Evolutionary conservation across 2,329 filamentous ascomycete genomes (phyloP).

Genomic region (Botrytis porri): DNA sequence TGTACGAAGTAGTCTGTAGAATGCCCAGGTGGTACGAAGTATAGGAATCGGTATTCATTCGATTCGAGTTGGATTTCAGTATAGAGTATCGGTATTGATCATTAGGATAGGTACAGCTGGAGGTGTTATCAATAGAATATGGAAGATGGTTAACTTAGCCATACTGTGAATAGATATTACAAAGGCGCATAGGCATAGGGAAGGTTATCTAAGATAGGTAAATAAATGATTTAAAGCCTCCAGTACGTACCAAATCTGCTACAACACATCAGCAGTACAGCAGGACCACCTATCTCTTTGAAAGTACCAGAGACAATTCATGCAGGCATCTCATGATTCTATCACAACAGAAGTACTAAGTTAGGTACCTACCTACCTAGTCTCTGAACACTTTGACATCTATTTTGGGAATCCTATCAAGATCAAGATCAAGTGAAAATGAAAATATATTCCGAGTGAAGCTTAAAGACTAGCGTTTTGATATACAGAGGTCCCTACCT

Average conservation of each 20-base stretch:
- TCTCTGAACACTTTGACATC: background rate
- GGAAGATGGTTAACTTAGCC: background rate
- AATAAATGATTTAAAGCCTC: background rate
- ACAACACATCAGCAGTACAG: background rate
- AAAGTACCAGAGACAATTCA: background rate
- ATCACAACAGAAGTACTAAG: background rate
- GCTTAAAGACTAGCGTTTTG: background rate
- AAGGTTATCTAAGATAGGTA: background rate
- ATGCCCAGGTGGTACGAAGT: too few relatives aligned
- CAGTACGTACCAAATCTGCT: background rate
- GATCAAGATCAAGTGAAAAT: too few relatives aligned
- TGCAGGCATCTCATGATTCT: background rate
- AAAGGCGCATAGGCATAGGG: background rate
- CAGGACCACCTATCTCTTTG: background rate
- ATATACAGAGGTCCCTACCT: background rate
- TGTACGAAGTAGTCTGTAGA: too few relatives aligned
- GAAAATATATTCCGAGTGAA: background rate
- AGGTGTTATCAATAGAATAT: background rate
- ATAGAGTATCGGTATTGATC: background rate
- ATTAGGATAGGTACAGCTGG: background rate
- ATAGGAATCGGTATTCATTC: background rate
- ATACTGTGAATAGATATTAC: background rate
- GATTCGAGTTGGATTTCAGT: background rate
- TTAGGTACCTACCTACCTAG: too few relatives aligned
- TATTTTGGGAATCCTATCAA: background rate